Conservation (phyloP, 2,329 filamentous ascomycete species). For the Scytalidium lignicola region DNA sequence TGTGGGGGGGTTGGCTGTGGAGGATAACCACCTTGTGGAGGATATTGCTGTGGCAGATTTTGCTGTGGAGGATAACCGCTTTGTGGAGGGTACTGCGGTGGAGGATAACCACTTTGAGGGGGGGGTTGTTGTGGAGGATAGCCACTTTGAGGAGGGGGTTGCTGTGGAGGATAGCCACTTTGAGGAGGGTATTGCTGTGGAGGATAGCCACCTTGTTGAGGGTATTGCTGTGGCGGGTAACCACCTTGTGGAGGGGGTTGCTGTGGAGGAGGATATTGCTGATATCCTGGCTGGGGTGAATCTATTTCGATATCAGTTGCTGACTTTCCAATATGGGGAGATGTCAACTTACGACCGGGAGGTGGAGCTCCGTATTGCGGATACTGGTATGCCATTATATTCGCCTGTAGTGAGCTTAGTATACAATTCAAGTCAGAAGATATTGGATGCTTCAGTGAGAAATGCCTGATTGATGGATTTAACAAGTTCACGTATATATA, state of each 20-base stretch:
- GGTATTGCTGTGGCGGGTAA: conserved; percentile 22
- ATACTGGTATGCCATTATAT: conserved; percentile 14
- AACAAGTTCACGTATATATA: neutral
- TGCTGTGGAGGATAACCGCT: no score
- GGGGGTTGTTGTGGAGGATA: conserved; percentile 23
- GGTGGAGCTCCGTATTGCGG: conserved; percentile 14
- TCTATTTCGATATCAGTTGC: conserved; percentile 6
- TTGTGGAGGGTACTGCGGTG: conserved; percentile 32
- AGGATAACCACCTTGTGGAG: conserved; percentile 10
- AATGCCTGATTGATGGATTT: neutral
- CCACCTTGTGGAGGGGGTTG: conserved; percentile 13
- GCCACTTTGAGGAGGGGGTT: conserved; percentile 12
- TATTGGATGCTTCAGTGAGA: neutral
- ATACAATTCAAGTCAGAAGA: neutral
- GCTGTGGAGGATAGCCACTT: no score
- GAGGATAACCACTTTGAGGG: conserved; percentile 10
- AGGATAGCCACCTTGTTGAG: conserved; percentile 13
- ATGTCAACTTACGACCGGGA: conserved; percentile 9
- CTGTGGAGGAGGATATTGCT: conserved; percentile 6
- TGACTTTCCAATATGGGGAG: neutral
- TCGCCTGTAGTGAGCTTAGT: neutral
- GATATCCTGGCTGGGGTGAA: conserved; percentile 7
- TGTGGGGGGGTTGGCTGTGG: conserved; percentile 23
- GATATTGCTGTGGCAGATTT: conserved; percentile 13
- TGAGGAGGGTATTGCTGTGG: conserved; percentile 32